A percentile compares a stretch with the other conserved stretches of the same genome.
phyloP scores from a whole-genome alignment of 2,329 filamentous ascomycete genomes.

The Phyllosticta citrichinensis region DNA sequence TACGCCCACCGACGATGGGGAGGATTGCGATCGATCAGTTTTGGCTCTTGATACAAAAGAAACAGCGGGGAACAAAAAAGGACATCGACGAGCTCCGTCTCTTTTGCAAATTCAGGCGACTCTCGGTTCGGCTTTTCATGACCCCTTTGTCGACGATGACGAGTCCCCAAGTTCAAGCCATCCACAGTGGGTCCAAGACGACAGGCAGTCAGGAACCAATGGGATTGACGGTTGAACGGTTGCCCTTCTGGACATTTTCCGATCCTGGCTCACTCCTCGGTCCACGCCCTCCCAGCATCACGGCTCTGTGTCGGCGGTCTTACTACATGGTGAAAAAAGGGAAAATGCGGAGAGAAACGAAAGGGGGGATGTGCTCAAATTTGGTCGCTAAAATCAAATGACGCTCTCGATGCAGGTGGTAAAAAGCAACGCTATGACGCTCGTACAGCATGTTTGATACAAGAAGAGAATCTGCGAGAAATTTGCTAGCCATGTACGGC shows the following conservation, averaged over 20 bases:
- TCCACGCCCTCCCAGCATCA: background rate
- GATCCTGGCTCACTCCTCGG: background rate
- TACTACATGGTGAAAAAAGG: background rate
- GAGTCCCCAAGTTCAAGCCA: background rate
- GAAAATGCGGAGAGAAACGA: conserved; percentile 8
- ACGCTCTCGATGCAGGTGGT: conserved; percentile 14
- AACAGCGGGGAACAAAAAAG: background rate
- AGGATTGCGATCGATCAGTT: background rate
- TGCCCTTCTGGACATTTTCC: background rate
- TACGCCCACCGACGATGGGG: conserved; percentile 9
- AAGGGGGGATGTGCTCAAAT: background rate
- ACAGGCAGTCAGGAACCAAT: background rate
- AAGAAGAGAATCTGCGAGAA: conserved; percentile 16
- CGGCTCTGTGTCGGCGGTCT: background rate
- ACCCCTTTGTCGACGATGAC: background rate
- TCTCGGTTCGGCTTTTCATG: background rate
- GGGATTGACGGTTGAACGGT: background rate
- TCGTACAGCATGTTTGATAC: conserved; percentile 30
- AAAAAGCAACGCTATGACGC: conserved; percentile 30
- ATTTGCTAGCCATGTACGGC: conserved; percentile 6
- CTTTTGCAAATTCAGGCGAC: conserved; percentile 7
- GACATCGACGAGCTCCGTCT: background rate
- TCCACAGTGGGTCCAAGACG: background rate
- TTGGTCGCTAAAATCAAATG: conserved; percentile 6
- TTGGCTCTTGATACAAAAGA: conserved; percentile 3